Evolutionary conservation across 2,329 filamentous ascomycete genomes (phyloP), one percentile per base, ranked within the genome.

Genomic region (Alternaria tenuissima): DNA sequence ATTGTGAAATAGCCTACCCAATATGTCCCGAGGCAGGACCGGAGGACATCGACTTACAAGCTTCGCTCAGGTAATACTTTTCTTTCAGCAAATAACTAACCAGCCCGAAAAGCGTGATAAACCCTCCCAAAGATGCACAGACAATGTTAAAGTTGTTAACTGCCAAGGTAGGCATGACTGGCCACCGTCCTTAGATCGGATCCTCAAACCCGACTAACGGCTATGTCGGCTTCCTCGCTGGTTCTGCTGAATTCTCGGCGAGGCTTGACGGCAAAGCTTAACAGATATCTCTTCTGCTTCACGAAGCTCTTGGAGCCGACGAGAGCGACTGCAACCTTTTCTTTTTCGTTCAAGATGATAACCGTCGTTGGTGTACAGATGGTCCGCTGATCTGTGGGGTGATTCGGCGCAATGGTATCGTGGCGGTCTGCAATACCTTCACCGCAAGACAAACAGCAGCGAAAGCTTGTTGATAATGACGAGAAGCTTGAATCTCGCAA

Each of bases 81-180:
- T 97, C 94, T 75, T 97, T 97, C 74, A 92, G 85, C 18, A 97
- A 85, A 74, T 93, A 96, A 1, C 93, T 97, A 0, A 97, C 92
- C 43, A 97, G 81, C 4, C 93, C 93, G 73, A 96, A 97, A n/a
- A 96, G 68, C 0, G 92, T 93, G 63, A 97, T 89, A 81, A 96
- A 97, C 2, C 92, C 94, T 14, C 94, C 94, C 12, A 96, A 80
- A 7, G 92, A 86, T 54, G 91, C 89, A 74, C 92, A 88, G 55
- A 93, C 87, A 65, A 95, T 91, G 79, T 96, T 96, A 84, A 96
- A 96, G 76, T 93, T 91, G 64, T 86, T 88, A 34, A 90, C 71
- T 6, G 85, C 84, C 43, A 93, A 81, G 43, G 83, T 87, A 61
- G 87, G 87, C 87, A 90, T 88, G 18, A 51, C 60, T 48, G 52